Evolutionary conservation across 75 land plant genomes (phyloP).

Genomic region (Isoetes taiwanensis): DNA sequence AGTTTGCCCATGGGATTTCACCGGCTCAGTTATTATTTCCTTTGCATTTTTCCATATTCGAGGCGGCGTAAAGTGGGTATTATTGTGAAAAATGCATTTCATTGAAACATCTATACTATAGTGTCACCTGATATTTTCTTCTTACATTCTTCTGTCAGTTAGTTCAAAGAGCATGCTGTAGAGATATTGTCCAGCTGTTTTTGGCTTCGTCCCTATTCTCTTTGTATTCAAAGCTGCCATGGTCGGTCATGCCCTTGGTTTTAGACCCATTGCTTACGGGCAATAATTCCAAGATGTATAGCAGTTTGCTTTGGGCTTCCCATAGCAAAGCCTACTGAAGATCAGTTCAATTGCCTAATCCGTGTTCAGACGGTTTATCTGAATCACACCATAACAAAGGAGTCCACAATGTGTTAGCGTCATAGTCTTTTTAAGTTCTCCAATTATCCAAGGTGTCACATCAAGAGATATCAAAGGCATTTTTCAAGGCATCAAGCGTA

Average conservation of each 20-base stretch:
- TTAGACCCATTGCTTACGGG: slow-evolving; percentile 54
- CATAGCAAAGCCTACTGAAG: slow-evolving; percentile 77
- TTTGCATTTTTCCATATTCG: slow-evolving; percentile 98
- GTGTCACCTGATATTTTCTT: neutral
- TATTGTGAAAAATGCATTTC: neutral
- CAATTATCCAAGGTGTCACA: neutral
- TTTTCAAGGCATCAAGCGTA: no score
- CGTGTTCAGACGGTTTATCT: no score
- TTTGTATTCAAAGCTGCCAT: slow-evolving; percentile 86
- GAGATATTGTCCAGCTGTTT: slow-evolving; percentile 87
- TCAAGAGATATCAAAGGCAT: neutral
- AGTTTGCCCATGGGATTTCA: slow-evolving; percentile 92
- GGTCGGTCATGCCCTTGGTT: slow-evolving; percentile 51
- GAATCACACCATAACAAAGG: no score
- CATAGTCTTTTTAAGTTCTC: neutral
- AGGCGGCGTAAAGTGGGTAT: slow-evolving; percentile 71
- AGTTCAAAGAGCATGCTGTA: slow-evolving; percentile 81
- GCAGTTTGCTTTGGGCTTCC: slow-evolving; percentile 94
- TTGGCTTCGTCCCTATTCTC: slow-evolving; percentile 69
- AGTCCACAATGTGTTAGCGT: no score
- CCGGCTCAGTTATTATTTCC: slow-evolving; percentile 92
- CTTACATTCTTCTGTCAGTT: slow-evolving; percentile 37
- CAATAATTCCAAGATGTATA: slow-evolving; percentile 88
- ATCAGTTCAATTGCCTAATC: no score
- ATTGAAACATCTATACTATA: neutral